Evolutionary conservation across 192 early-diverging fungal species (phyloP).

Genomic region (Hyaloraphidium curvatum): DNA sequence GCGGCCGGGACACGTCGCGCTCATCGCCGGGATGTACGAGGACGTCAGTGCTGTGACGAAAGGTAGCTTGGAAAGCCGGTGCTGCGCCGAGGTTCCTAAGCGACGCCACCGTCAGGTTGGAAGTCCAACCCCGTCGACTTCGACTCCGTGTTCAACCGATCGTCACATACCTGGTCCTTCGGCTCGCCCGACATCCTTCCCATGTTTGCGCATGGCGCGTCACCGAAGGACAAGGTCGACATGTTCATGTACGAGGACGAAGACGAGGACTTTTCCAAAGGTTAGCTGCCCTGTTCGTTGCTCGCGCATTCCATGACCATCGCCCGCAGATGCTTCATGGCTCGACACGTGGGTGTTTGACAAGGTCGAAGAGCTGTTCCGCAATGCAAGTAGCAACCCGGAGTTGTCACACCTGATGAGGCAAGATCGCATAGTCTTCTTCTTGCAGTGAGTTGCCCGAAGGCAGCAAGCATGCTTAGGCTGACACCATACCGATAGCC

Average conservation of each 20-base stretch:
- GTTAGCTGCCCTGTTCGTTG: no score
- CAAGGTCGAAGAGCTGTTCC: conserved; percentile 51
- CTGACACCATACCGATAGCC: conserved; percentile 9
- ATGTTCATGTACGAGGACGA: conserved; percentile 79
- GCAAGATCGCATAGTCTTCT: conserved; percentile 66
- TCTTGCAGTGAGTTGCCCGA: conserved; percentile 42
- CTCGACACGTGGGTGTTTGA: conserved; percentile 90
- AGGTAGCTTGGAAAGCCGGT: conserved; percentile 20
- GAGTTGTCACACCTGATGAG: conserved; percentile 36
- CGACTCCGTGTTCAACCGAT: conserved; percentile 90
- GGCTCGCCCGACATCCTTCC: conserved; percentile 93
- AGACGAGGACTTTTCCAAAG: conserved; percentile 69
- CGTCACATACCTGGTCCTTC: conserved; percentile 87
- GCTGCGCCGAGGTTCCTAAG: not conserved
- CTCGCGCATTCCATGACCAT: not conserved
- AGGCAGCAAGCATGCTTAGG: not conserved
- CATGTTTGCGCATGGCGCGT: conserved; percentile 87
- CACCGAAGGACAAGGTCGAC: conserved; percentile 55
- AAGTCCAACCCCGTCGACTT: conserved; percentile 93
- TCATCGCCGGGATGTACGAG: conserved; percentile 96
- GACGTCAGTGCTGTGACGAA: conserved; percentile 95
- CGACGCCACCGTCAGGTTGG: no score
- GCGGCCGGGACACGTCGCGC: conserved; percentile 88
- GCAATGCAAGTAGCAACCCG: conserved; percentile 16
- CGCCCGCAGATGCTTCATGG: conserved; percentile 44